Base-by-base conservation (phyloP, 2,329 filamentous ascomycete genomes). In the Chaetomiaceae sp. region DNA sequence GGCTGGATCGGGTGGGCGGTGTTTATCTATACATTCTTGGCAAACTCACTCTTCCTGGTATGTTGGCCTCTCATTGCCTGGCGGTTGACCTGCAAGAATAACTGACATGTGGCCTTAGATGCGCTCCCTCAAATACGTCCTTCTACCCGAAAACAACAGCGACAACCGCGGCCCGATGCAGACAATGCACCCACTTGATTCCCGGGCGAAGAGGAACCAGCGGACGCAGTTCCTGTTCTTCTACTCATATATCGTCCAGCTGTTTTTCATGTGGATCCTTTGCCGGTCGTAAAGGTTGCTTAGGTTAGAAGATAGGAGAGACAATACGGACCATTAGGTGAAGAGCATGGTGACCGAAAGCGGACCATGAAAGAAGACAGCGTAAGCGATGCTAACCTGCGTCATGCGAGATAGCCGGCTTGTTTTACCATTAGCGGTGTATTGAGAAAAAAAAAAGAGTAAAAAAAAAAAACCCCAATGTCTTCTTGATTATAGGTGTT, bases 41-140 rank as follows among this genome's bases (percentile, higher is more conserved):
- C 94, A 14, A 97, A 97, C 71, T 92, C 92, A 0, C 87, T 99
- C 61, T 99, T 99, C 70, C 67, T 99, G 74, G 90, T 95, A 77
- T 67, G 85, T 73, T 29, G 50, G 6, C 21, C 8, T 30, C 13
- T 13, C 13, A 21, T 40, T 29, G 4, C 16, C 9, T 32, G 5
- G 7, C 11, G 25, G 16, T 16, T 13, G 5, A 1, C 21, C 16
- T 13, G 4, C 13, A 4, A 6, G n/a, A n/a, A 25, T 14, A 20
- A 40, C 61, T 66, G 51, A 65, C 50, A 32, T 37, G 9, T 21
- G n/a, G 14, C 32, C 2, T 5, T 56, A 95, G 90, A 86, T 99
- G 68, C 87, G 94, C 54, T 97, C 92, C 14, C 73, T 99, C 57
- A 91, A 95, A 75, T 99, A 99, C 65, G 94, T 99, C 23, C 80